A percentile compares a stretch with the other conserved stretches of the same genome.
Evolutionary conservation across 202 grass and related monocot genomes (phyloP).

Genomic region (Panicum virgatum): DNA sequence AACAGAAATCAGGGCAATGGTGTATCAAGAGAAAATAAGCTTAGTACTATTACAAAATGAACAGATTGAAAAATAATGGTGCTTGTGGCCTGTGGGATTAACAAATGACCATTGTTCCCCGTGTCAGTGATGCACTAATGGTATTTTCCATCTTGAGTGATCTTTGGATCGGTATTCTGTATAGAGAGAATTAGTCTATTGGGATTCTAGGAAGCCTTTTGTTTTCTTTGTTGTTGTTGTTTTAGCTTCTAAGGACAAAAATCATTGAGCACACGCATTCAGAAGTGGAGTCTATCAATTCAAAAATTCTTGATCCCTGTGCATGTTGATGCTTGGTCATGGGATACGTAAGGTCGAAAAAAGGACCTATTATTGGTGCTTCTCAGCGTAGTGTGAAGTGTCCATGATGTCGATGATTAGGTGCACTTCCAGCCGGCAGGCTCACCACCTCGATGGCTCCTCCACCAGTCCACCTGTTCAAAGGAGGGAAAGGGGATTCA

Average conservation of each 20-base stretch:
- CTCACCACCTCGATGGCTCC: constrained; percentile 17
- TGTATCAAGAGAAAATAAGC: not conserved
- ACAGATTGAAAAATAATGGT: not conserved
- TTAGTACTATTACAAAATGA: not conserved
- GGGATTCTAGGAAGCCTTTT: not conserved
- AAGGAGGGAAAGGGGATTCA: not conserved
- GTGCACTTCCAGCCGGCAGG: constrained; percentile 16
- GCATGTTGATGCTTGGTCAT: constrained; percentile 29
- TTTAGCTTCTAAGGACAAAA: constrained; percentile 20
- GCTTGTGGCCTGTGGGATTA: not conserved
- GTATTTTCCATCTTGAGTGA: not conserved
- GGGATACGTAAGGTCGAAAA: constrained; percentile 34
- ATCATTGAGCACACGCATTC: constrained; percentile 16
- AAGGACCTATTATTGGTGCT: constrained; percentile 32
- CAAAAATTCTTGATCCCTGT: not conserved
- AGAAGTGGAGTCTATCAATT: constrained; percentile 36
- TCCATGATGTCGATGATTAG: constrained; percentile 32
- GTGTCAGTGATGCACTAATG: not conserved
- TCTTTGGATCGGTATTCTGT: not conserved
- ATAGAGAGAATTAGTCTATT: not conserved
- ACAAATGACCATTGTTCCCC: not conserved
- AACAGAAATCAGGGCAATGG: not conserved
- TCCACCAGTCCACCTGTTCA: constrained; percentile 23
- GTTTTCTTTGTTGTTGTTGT: constrained; percentile 1
- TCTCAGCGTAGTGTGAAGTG: not conserved